These are phyloP conservation scores for Gardenia jasminoides DNA, from an alignment of 257 asterid genomes.

Conservation along the genomic window DNA sequence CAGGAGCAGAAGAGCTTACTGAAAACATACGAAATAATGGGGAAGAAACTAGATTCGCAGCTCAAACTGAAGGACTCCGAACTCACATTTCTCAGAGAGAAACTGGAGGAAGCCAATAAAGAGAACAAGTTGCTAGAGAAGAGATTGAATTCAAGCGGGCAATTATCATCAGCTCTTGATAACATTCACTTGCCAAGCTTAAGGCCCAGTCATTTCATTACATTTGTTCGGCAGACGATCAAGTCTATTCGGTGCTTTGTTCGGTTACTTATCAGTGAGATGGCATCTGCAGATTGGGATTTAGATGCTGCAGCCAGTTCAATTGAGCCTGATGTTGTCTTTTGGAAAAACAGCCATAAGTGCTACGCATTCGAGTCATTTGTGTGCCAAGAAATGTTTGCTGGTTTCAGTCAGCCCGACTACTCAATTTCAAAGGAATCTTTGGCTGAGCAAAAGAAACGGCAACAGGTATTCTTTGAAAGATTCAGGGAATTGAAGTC, in stretches of 20 bases:
- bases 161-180: slow-evolving; percentile 29
- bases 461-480: slow-evolving; percentile 34
- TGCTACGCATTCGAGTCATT: slow-evolving; percentile 75
- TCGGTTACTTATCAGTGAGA: slow-evolving; percentile 44
- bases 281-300: slow-evolving; percentile 79
- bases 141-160: slow-evolving; percentile 54
- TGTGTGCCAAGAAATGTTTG: slow-evolving; percentile 68
- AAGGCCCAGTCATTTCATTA: slow-evolving; percentile 52
- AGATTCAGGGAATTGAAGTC: slow-evolving; percentile 57
- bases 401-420: slow-evolving; percentile 50
- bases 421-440: slow-evolving; percentile 34
- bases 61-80: slow-evolving; percentile 81
- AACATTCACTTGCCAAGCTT: slow-evolving; percentile 39
- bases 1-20: slow-evolving; percentile 64
- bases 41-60: slow-evolving; percentile 68
- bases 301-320: slow-evolving; percentile 62
- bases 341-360: slow-evolving; percentile 45
- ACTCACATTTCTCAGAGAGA: slow-evolving; percentile 67
- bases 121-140: slow-evolving; percentile 62
- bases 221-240: slow-evolving; percentile 36
- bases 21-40: slow-evolving; percentile 55
- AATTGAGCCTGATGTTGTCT: slow-evolving; percentile 52
- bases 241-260: slow-evolving; percentile 67
- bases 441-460: slow-evolving; percentile 20
- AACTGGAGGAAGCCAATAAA: slow-evolving; percentile 47